Conservation (phyloP, 2,329 filamentous ascomycete species). For the Beauveria bassiana region DNA sequence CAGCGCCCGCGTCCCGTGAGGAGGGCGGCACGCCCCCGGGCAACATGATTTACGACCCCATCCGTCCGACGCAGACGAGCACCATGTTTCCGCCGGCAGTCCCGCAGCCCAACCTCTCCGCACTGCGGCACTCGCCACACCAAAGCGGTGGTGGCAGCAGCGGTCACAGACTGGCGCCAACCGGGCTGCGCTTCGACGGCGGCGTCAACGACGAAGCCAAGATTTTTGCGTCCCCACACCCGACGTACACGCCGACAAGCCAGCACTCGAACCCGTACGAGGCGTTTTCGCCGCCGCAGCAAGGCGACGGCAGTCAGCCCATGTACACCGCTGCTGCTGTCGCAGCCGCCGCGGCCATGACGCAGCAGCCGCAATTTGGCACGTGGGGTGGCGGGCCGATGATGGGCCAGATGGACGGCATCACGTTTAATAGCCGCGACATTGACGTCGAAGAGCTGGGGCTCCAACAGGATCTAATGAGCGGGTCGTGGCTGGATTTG, state of each 20-base stretch:
- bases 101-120: constrained; percentile 41
- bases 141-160: constrained; percentile 21
- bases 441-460: constrained; percentile 65
- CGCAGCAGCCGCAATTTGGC: constrained; percentile 16
- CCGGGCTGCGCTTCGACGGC: constrained; percentile 16
- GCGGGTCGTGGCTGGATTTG: constrained; percentile 58
- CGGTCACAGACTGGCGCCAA: constrained; percentile 14
- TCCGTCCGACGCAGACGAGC: constrained; percentile 44
- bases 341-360: too few species aligned
- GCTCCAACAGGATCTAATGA: constrained; percentile 56
- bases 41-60: constrained; percentile 54
- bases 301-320: constrained; percentile 13
- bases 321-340: constrained; percentile 22
- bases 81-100: constrained; percentile 42
- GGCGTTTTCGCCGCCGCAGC: constrained; percentile 30
- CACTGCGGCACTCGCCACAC: constrained; percentile 36
- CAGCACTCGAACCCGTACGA: constrained; percentile 37
- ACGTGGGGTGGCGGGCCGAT: constrained; percentile 21
- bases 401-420: constrained; percentile 36
- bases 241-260: constrained; percentile 33
- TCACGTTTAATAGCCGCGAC: constrained; percentile 71
- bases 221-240: constrained; percentile 19
- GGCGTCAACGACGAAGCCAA: constrained; percentile 27
- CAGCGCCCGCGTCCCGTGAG: background rate
- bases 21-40: constrained; percentile 44